These are phyloP conservation scores for Candida odintsovae DNA, from an alignment of 805 yeast genomes.

Conservation along the genomic window DNA sequence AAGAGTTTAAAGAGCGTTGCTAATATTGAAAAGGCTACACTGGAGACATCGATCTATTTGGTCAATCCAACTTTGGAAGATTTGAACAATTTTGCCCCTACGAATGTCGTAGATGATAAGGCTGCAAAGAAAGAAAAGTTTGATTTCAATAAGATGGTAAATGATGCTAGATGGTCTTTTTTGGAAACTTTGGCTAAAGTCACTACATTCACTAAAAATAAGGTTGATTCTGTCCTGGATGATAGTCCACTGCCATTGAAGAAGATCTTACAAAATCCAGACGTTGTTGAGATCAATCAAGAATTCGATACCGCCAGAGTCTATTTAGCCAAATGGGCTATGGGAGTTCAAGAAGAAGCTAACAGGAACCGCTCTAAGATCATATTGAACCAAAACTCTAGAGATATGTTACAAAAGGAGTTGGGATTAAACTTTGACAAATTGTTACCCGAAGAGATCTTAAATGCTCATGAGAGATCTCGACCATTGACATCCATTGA, in stretches of 20 bases:
- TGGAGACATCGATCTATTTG: conserved; percentile 68
- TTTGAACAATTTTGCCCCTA: conserved; percentile 30
- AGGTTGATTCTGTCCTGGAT: conserved; percentile 55
- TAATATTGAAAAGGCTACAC: conserved; percentile 58
- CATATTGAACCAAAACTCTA: conserved; percentile 54
- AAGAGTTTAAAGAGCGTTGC: conserved; percentile 47
- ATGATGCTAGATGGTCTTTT: conserved; percentile 78
- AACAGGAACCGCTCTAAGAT: conserved; percentile 47
- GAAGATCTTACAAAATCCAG: conserved; percentile 65
- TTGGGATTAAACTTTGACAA: conserved; percentile 51
- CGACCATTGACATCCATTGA: conserved; percentile 63
- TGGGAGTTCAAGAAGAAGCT: conserved; percentile 88
- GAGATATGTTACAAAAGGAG: conserved; percentile 50
- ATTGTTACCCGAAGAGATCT: conserved; percentile 54
- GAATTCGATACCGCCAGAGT: conserved; percentile 92
- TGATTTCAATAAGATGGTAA: conserved; percentile 43
- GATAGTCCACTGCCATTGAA: conserved; percentile 50
- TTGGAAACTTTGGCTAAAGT: conserved; percentile 80
- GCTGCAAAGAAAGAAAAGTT: conserved; percentile 6
- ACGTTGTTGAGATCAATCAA: conserved; percentile 72
- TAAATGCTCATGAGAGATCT: conserved; percentile 52
- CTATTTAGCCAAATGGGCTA: conserved; percentile 94
- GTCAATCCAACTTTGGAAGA: conserved; percentile 67
- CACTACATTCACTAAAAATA: conserved; percentile 47
- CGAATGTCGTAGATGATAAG: conserved; percentile 16